phyloP scores from a whole-genome alignment of 2,329 filamentous ascomycete genomes.

The Rutstroemia sp. region DNA sequence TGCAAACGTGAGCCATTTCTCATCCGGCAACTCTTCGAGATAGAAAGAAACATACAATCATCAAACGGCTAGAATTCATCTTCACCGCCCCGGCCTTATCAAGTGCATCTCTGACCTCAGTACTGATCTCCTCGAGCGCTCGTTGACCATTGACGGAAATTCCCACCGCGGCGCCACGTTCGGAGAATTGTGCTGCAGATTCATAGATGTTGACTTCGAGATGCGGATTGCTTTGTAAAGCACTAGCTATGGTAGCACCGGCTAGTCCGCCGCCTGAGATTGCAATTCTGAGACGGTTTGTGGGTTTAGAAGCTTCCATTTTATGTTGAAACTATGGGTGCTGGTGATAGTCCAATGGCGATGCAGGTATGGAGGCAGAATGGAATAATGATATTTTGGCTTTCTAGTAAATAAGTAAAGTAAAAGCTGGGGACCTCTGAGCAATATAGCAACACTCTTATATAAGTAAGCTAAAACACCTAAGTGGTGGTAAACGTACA shows the following conservation, averaged over 20 bases:
- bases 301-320: background rate
- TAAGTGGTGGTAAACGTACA: too few relatives aligned
- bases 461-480: too few relatives aligned
- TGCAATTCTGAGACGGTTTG: background rate
- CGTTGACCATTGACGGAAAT: background rate
- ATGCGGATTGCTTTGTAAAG: background rate
- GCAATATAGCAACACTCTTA: too few relatives aligned
- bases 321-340: background rate
- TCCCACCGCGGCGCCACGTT: background rate
- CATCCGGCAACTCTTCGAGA: background rate
- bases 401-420: too few relatives aligned
- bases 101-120: background rate
- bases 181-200: background rate
- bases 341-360: too few relatives aligned
- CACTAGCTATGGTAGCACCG: background rate
- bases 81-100: background rate
- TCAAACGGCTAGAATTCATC: background rate
- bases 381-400: too few relatives aligned
- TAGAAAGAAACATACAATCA: background rate
- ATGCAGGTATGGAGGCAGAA: too few relatives aligned
- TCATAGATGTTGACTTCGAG: background rate
- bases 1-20: background rate
- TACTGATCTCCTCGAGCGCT: background rate
- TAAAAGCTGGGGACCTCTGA: too few relatives aligned
- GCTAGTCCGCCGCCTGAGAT: background rate